phyloP scores from a whole-genome alignment of 352 stramenopile genomes.

The Globisporangium canariense region DNA sequence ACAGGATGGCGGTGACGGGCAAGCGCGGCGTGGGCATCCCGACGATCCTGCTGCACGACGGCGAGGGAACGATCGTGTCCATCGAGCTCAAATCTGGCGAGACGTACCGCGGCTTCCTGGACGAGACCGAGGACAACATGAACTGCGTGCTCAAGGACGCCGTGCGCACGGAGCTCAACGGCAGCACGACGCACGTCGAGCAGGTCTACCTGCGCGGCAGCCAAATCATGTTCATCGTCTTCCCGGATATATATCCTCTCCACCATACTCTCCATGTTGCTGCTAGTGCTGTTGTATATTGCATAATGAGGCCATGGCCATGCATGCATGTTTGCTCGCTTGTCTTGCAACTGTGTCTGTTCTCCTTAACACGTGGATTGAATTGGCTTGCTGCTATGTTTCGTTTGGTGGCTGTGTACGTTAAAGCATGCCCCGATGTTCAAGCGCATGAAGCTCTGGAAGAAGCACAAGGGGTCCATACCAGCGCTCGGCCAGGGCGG shows the following conservation, averaged over 20 bases:
- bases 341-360: slow-evolving; percentile 23
- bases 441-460: slow-evolving; percentile 86
- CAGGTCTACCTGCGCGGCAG: slow-evolving; percentile 82
- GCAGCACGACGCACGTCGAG: slow-evolving; percentile 77
- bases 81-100: slow-evolving; percentile 87
- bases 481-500: slow-evolving; percentile 69
- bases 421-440: slow-evolving; percentile 88
- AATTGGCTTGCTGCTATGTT: slow-evolving; percentile 14
- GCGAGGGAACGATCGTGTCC: slow-evolving; percentile 85
- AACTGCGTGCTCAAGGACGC: slow-evolving; percentile 88
- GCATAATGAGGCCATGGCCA: not conserved
- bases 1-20: slow-evolving; percentile 72
- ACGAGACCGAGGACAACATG: slow-evolving; percentile 90
- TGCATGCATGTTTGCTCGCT: slow-evolving; percentile 11
- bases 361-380: slow-evolving; percentile 23
- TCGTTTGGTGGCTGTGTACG: slow-evolving; percentile 31
- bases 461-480: slow-evolving; percentile 82
- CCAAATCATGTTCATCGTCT: slow-evolving; percentile 87
- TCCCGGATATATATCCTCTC: slow-evolving; percentile 87
- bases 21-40: slow-evolving; percentile 84
- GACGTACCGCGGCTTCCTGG: slow-evolving; percentile 79
- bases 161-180: slow-evolving; percentile 78
- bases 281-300: not conserved
- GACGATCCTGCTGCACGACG: slow-evolving; percentile 84
- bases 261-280: slow-evolving; percentile 13